Conservation (phyloP, 495 filamentous ascomycete species). For the Podospora australis region DNA sequence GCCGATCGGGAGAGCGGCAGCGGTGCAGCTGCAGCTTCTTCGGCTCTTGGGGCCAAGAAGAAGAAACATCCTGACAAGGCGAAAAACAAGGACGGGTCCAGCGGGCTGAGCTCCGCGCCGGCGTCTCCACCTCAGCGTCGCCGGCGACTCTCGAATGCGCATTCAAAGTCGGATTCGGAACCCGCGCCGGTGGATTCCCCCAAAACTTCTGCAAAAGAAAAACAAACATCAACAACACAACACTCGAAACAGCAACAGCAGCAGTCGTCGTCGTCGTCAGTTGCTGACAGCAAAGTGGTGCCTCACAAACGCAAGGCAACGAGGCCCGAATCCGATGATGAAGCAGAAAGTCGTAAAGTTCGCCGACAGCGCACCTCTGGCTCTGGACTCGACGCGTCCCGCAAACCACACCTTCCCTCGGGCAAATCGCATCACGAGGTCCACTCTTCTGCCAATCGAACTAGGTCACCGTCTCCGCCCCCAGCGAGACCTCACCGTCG, state of each 20-base stretch:
- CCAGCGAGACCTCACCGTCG: slow-evolving; percentile 53
- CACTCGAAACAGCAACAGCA: not conserved
- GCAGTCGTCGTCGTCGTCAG: too few relatives aligned
- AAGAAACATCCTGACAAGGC: slow-evolving; percentile 39
- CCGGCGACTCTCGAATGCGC: slow-evolving; percentile 34
- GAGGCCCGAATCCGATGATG: slow-evolving; percentile 44
- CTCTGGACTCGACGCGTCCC: slow-evolving; percentile 31
- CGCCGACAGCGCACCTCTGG: slow-evolving; percentile 44
- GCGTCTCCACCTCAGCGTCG: slow-evolving; percentile 40
- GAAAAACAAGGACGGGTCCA: slow-evolving; percentile 43
- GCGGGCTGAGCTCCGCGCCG: slow-evolving; percentile 49
- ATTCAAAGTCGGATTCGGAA: slow-evolving; percentile 43
- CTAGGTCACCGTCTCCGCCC: slow-evolving; percentile 60
- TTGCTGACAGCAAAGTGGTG: slow-evolving; percentile 31
- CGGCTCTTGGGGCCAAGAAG: slow-evolving; percentile 38
- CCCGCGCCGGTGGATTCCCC: slow-evolving; percentile 29
- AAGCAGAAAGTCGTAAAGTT: slow-evolving; percentile 39
- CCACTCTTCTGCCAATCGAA: slow-evolving; percentile 33
- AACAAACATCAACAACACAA: slow-evolving; percentile 15
- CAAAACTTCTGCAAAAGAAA: slow-evolving; percentile 30
- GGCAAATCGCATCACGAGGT: slow-evolving; percentile 30
- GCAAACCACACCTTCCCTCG: slow-evolving; percentile 22
- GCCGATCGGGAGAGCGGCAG: too few relatives aligned
- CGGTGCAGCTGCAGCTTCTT: too few relatives aligned
- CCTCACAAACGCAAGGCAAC: slow-evolving; percentile 40